Conservation (phyloP, 257 asterid genomes). For the Verbascum thapsus region DNA sequence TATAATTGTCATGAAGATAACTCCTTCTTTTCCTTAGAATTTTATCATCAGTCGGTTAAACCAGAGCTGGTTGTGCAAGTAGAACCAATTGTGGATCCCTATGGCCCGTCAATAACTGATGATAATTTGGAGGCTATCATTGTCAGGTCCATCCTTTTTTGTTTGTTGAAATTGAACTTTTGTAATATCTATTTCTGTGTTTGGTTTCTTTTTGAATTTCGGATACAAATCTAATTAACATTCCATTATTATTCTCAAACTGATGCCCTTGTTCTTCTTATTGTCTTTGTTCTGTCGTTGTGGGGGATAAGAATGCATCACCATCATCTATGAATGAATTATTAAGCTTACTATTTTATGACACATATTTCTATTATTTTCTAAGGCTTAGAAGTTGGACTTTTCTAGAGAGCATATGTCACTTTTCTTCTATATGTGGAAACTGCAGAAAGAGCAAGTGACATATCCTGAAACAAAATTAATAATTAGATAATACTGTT, state of each 20-base stretch:
- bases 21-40: conserved; percentile 21
- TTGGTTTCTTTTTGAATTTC: neutral
- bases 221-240: neutral
- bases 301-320: neutral
- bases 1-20: conserved; percentile 27
- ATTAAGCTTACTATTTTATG: neutral
- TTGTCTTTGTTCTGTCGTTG: neutral
- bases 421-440: neutral
- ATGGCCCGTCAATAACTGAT: conserved; percentile 82
- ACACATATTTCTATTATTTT: neutral
- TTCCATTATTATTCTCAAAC: neutral
- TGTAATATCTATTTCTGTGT: conserved; percentile 1
- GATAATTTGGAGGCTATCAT: conserved; percentile 86
- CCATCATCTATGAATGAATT: conserved; percentile 6
- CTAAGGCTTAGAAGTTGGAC: neutral
- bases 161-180: conserved; percentile 12
- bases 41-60: conserved; percentile 62
- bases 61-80: conserved; percentile 75
- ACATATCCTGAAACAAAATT: neutral
- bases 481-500: conserved; percentile 1
- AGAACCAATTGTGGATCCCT: conserved; percentile 83
- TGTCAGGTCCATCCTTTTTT: conserved; percentile 63
- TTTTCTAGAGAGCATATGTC: neutral
- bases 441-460: neutral
- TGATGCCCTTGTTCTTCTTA: neutral